A percentile compares a stretch with the other conserved stretches of the same genome.
Conservation (phyloP, 768 basidiomycete genomes). For the Tulasnella sp. region DNA sequence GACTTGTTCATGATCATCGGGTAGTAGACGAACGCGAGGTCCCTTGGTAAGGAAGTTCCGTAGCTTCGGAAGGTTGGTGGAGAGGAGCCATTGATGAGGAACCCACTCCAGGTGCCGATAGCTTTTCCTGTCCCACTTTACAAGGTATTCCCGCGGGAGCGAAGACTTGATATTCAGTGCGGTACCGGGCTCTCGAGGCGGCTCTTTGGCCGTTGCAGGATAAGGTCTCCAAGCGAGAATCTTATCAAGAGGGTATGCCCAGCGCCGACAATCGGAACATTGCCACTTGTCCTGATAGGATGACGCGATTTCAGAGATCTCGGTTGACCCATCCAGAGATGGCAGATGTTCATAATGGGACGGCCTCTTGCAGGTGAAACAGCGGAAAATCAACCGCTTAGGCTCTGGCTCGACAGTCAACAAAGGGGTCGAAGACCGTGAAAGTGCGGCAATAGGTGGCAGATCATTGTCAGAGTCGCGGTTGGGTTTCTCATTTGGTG, state of each 20-base stretch:
- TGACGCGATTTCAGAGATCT: constrained; percentile 34
- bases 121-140: constrained; percentile 76
- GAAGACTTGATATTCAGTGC: constrained; percentile 41
- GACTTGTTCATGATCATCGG: constrained; percentile 30
- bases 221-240: constrained; percentile 88
- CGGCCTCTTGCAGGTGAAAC: constrained; percentile 67
- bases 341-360: constrained; percentile 71
- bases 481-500: background rate
- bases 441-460: background rate
- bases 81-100: constrained; percentile 79
- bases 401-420: background rate
- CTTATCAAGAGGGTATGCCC: constrained; percentile 56
- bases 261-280: constrained; percentile 70
- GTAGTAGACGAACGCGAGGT: constrained; percentile 51
- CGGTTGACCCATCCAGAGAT: constrained; percentile 30
- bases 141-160: constrained; percentile 82
- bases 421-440: constrained; percentile 19
- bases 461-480: background rate
- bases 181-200: constrained; percentile 30
- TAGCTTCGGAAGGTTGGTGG: constrained; percentile 51
- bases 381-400: constrained; percentile 55
- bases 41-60: constrained; percentile 66
- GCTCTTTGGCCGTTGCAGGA: constrained; percentile 51
- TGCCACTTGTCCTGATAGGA: constrained; percentile 56
- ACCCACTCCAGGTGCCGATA: constrained; percentile 76